Base-by-base conservation (phyloP, 225 moss, liverwort and hornwort species). In the Physcomitrellopsis africana region DNA sequence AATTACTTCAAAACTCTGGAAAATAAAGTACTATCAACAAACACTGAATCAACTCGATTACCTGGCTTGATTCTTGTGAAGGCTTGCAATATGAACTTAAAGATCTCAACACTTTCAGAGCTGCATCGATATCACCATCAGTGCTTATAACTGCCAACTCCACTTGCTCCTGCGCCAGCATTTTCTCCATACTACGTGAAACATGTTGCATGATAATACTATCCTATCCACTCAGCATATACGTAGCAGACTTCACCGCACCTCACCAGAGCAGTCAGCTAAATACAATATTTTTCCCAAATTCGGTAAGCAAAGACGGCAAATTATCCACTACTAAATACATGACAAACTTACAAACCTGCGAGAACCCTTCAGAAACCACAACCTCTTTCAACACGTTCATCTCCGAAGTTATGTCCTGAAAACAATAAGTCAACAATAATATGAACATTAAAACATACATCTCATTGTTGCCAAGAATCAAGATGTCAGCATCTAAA, bases 81-180 rank as follows among this genome's bases (percentile, higher is more conserved):
- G 76, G 65, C 42, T 74, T 68, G 68, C 82, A 73, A 29, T 60
- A 76, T 48, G 53, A 63, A 59, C 10, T 76, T 19, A 66, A 42
- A 62, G 76, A 76, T 62, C 76, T 76, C 48, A 86, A 66, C 22
- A 77, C 72, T 72, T 80, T 82, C 56, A 86, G 57, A 73, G 85
- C 82, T 64, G 73, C 69, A 62, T 82, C 76, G 43, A 82, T 61
- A 73, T 80, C 85, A 60, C 85, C 85, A 54, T 62, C 76, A 46
- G 79, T 70, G 77, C 69, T 80, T 64, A 86, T 57, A 32, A 82
- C 69, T 63, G 76, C 72, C 68, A 76, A 75, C 73, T 86, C 82
- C 61, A 86, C 76, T 79, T 86, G 82, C 51, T 82, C 82, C 85
- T 85, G 85, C 64, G 72, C 63, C 32, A 68, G 67, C 63, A 69